A percentile compares a stretch with the other conserved stretches of the same genome.
Evolutionary conservation across 192 early-diverging fungal genomes (phyloP).

Genomic region (Coemansia sp.): DNA sequence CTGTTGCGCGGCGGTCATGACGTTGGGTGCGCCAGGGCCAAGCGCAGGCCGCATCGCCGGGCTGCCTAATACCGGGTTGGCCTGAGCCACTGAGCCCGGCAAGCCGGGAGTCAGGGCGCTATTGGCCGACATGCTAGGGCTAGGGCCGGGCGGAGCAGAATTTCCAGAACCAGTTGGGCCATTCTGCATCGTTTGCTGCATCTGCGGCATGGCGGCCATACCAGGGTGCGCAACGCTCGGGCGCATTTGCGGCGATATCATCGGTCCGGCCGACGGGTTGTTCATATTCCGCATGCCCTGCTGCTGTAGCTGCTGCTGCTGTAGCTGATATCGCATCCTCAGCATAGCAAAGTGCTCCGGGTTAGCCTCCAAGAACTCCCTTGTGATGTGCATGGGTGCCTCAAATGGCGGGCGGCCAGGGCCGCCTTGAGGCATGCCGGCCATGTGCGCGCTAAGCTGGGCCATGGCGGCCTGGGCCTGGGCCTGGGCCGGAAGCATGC

Average conservation of each 20-base stretch:
- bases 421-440: conserved; percentile 10
- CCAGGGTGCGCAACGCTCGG: conserved; percentile 23
- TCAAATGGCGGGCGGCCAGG: conserved; percentile 17
- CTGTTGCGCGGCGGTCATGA: neutral
- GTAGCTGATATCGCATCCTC: conserved; percentile 14
- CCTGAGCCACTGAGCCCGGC: neutral
- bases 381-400: conserved; percentile 36
- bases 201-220: conserved; percentile 23
- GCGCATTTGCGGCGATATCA: conserved; percentile 41
- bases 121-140: neutral
- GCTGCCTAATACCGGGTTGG: conserved; percentile 14
- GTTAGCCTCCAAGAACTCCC: conserved; percentile 46
- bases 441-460: conserved; percentile 23
- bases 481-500: neutral
- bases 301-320: conserved; percentile 23
- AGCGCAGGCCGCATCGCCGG: conserved; percentile 17
- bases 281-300: conserved; percentile 18
- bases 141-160: conserved; percentile 1
- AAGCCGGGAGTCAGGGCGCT: neutral
- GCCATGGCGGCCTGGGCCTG: conserved; percentile 16
- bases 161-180: neutral
- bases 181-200: conserved; percentile 24
- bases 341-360: conserved; percentile 34
- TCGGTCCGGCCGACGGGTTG: conserved; percentile 11
- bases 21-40: neutral